Conservation (phyloP, 176 grass and related monocot genomes). For the Oryza glumipatula region DNA sequence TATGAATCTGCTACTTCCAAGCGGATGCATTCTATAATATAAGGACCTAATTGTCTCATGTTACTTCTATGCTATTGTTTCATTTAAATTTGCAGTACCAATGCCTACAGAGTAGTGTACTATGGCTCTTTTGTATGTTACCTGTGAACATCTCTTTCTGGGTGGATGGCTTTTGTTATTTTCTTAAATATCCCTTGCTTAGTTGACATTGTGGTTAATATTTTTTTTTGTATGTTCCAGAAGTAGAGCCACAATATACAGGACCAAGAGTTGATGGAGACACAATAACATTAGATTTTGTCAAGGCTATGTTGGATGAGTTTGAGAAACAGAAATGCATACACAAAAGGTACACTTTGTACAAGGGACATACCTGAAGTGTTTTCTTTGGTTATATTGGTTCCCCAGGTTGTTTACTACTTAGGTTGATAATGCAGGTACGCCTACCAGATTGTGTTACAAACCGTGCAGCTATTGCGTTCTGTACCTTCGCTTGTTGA, state of each 20-base stretch:
- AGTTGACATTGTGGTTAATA: conserved; percentile 20
- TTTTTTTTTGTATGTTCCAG: conserved; percentile 36
- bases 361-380: conserved; percentile 1
- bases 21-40: background rate
- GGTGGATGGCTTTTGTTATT: conserved; percentile 10
- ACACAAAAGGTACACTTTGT: conserved; percentile 65
- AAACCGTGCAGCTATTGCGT: conserved; percentile 60
- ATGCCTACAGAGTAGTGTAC: background rate
- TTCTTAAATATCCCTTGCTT: background rate
- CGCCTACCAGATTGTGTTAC: conserved; percentile 79
- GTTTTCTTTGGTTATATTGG: background rate
- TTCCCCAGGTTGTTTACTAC: background rate
- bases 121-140: background rate
- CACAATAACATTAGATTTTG: conserved; percentile 64
- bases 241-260: conserved; percentile 70
- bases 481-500: conserved; percentile 81
- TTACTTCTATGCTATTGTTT: background rate
- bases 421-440: conserved; percentile 27
- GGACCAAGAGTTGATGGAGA: conserved; percentile 77
- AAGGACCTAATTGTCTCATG: background rate
- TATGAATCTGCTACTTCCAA: conserved; percentile 1
- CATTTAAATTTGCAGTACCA: background rate
- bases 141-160: background rate
- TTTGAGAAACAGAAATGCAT: conserved; percentile 78
- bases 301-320: conserved; percentile 83